phyloP scores from a whole-genome alignment of 257 asterid genomes.

The Plantago major region DNA sequence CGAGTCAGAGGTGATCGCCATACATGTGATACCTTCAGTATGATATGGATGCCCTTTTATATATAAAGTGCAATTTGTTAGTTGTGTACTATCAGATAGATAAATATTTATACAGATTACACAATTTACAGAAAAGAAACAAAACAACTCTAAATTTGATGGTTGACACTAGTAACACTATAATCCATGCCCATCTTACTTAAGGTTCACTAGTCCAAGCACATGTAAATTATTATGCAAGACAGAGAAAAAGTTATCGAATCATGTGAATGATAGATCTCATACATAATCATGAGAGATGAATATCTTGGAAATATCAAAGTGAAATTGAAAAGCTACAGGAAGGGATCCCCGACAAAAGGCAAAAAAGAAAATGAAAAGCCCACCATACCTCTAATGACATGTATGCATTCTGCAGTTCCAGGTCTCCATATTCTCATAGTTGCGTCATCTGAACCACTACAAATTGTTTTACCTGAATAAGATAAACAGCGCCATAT shows the following conservation, averaged over 20 bases:
- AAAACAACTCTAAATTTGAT: constrained; percentile 6
- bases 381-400: constrained; percentile 54
- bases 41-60: constrained; percentile 75
- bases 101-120: constrained; percentile 6
- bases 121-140: constrained; percentile 5
- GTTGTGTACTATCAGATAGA: constrained; percentile 5
- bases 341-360: background rate
- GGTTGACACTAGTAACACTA: background rate
- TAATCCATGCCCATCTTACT: too few relatives aligned
- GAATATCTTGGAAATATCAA: background rate
- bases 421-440: constrained; percentile 85
- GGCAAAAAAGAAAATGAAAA: background rate
- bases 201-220: too few relatives aligned
- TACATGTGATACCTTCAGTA: constrained; percentile 74
- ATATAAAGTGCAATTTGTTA: constrained; percentile 8
- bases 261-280: background rate
- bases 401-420: constrained; percentile 59
- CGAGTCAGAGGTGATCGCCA: constrained; percentile 75
- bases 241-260: too few relatives aligned
- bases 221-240: too few relatives aligned
- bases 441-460: constrained; percentile 88
- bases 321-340: background rate
- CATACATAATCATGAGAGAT: background rate
- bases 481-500: constrained; percentile 12
- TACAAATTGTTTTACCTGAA: constrained; percentile 73